phyloP scores from a whole-genome alignment of 306 rosid species.

The Parietaria judaica region DNA sequence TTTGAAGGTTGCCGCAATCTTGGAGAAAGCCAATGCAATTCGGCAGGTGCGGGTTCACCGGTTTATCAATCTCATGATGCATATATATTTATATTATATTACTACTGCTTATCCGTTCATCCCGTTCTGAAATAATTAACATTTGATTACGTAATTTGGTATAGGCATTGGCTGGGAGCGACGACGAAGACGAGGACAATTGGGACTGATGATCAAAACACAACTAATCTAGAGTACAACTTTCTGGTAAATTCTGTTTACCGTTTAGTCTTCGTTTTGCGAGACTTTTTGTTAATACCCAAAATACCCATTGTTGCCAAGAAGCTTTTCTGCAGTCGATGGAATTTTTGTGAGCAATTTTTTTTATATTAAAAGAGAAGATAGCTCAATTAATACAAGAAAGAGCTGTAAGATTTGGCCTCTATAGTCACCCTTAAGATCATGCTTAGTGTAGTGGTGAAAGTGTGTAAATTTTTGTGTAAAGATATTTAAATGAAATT shows the following conservation, averaged over 20 bases:
- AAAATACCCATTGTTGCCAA: constrained; percentile 10
- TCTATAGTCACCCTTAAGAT: constrained; percentile 9
- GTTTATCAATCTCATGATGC: neutral
- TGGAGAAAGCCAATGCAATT: constrained; percentile 84
- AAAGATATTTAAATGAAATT: constrained; percentile 34
- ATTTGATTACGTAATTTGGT: constrained; percentile 9
- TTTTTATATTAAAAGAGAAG: neutral
- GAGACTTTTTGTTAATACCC: constrained; percentile 25
- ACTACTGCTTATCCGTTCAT: neutral
- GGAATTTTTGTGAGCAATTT: constrained; percentile 17
- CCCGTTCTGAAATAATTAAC: neutral
- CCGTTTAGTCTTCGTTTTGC: constrained; percentile 16
- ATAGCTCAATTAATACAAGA: constrained; percentile 19
- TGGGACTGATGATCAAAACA: constrained; percentile 66
- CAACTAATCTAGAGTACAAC: constrained; percentile 5
- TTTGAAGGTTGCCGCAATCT: constrained; percentile 82
- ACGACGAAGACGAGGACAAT: constrained; percentile 79
- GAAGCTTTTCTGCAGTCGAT: constrained; percentile 6
- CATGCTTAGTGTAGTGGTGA: constrained; percentile 44
- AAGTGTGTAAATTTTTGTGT: constrained; percentile 28
- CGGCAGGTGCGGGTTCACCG: constrained; percentile 66
- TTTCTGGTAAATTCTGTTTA: constrained; percentile 12
- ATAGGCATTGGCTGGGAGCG: constrained; percentile 88
- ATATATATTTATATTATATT: neutral
- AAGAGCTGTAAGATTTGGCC: constrained; percentile 24